Conservation (phyloP, 225 moss, liverwort and hornwort species). For the Pleurozium schreberi region DNA sequence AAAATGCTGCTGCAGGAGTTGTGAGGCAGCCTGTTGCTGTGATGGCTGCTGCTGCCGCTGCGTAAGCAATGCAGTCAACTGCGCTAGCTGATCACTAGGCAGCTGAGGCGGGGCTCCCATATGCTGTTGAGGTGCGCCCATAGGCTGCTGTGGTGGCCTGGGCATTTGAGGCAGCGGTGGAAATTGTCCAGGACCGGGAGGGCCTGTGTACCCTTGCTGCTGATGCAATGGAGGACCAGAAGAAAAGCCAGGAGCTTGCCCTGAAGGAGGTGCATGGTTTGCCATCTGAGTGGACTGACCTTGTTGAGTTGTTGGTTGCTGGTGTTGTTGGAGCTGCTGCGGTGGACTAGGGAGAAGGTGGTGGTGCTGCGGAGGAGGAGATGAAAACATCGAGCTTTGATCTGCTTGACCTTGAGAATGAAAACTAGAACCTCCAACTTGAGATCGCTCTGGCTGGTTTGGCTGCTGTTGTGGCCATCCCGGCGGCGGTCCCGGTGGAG, state of each 20-base stretch:
- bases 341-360: conserved; percentile 18
- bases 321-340: conserved; percentile 36
- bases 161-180: conserved; percentile 56
- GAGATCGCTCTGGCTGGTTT: conserved; percentile 35
- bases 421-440: conserved; percentile 28
- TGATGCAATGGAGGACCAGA: conserved; percentile 38
- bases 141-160: conserved; percentile 49
- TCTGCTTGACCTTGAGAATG: conserved; percentile 34
- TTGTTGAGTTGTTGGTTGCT: conserved; percentile 26
- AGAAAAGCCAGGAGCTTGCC: conserved; percentile 35
- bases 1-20: conserved; percentile 67
- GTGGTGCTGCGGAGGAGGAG: conserved; percentile 39
- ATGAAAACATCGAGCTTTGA: conserved; percentile 37
- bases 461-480: conserved; percentile 39
- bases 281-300: conserved; percentile 24
- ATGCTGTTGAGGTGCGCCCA: conserved; percentile 39
- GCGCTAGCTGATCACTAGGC: conserved; percentile 76
- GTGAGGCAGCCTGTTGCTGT: conserved; percentile 86
- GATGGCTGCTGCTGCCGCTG: conserved; percentile 82
- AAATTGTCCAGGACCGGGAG: conserved; percentile 31
- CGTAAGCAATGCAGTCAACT: conserved; percentile 77
- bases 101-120: conserved; percentile 55
- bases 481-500: conserved; percentile 30
- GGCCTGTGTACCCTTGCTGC: conserved; percentile 23
- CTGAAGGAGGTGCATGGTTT: conserved; percentile 16